phyloP scores from a whole-genome alignment of 139 green algal genomes.

The Chlorella ohadii region DNA sequence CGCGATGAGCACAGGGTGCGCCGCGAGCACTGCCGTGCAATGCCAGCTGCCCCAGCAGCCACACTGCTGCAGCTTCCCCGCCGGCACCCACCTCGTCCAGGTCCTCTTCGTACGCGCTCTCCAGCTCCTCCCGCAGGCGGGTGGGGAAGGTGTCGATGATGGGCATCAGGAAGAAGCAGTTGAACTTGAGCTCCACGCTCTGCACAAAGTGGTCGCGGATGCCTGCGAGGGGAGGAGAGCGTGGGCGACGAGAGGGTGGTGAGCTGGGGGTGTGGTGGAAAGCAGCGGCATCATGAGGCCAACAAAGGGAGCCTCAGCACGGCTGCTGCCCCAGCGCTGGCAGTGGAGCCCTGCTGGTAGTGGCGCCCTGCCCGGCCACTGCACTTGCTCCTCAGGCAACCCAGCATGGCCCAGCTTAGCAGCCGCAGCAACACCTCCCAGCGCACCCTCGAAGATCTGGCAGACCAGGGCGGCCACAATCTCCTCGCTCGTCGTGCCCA shows the following conservation, averaged over 20 bases:
- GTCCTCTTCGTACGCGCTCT: conserved; percentile 85
- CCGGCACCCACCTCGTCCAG: conserved; percentile 87
- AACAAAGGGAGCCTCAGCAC: too few relatives aligned
- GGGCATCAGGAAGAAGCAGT: conserved; percentile 99
- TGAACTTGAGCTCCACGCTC: conserved; percentile 93
- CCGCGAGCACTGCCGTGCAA: too few relatives aligned
- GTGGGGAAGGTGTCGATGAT: conserved; percentile 90
- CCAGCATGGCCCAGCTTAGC: background rate
- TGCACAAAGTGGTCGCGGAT: conserved; percentile 94
- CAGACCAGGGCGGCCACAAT: conserved; percentile 91
- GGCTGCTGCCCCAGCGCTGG: too few relatives aligned
- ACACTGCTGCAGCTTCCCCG: background rate
- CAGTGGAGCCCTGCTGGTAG: too few relatives aligned
- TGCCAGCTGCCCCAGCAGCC: too few relatives aligned
- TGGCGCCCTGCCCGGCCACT: background rate
- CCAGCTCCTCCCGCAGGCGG: conserved; percentile 85
- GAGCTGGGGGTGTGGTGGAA: background rate
- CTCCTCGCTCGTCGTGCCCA: conserved; percentile 85
- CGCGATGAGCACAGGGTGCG: too few relatives aligned
- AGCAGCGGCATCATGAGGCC: too few relatives aligned
- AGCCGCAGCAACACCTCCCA: background rate
- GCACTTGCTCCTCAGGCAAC: too few relatives aligned
- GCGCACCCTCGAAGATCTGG: conserved; percentile 81
- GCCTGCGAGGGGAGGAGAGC: conserved; percentile 55
- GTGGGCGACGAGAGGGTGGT: background rate